Percentiles rank a stretch among this genome's conserved stretches.
Conservation (phyloP, 371 early-diverging fungal genomes). For the Saksenaea vasiformis region DNA sequence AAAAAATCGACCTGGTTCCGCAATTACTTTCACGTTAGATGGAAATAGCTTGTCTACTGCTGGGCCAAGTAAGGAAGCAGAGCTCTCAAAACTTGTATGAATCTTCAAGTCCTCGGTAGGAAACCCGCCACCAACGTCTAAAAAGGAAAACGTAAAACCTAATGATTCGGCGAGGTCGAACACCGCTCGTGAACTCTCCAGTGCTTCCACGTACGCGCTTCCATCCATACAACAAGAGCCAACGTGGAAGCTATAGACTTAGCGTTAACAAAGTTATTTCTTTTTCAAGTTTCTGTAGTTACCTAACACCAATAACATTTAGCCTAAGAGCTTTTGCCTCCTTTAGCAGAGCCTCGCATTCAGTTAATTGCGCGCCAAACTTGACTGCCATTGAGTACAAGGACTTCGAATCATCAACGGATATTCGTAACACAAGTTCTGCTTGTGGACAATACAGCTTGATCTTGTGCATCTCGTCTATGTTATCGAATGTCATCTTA, state of each 20-base stretch:
- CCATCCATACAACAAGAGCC: slow-evolving; percentile 94
- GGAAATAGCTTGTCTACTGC: slow-evolving; percentile 80
- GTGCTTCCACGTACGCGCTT: slow-evolving; percentile 90
- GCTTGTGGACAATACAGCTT: slow-evolving; percentile 80
- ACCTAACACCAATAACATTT: slow-evolving; percentile 86
- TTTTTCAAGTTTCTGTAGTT: slow-evolving; percentile 1
- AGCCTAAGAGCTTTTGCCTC: slow-evolving; percentile 81
- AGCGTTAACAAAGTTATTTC: neutral
- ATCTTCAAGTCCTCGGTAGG: slow-evolving; percentile 81
- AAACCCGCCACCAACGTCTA: slow-evolving; percentile 98
- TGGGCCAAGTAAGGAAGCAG: slow-evolving; percentile 78
- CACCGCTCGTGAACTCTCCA: slow-evolving; percentile 77
- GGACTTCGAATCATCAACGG: slow-evolving; percentile 93
- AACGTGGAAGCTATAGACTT: slow-evolving; percentile 78
- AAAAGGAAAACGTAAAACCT: slow-evolving; percentile 78
- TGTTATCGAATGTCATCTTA: slow-evolving; percentile 98
- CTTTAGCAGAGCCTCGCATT: slow-evolving; percentile 66
- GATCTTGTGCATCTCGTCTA: slow-evolving; percentile 94
- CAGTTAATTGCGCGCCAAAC: slow-evolving; percentile 88
- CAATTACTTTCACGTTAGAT: slow-evolving; percentile 81
- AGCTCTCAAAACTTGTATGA: slow-evolving; percentile 80
- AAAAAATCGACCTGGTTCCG: slow-evolving; percentile 98
- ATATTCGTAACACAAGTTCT: slow-evolving; percentile 88
- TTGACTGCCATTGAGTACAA: slow-evolving; percentile 92
- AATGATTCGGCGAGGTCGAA: slow-evolving; percentile 81